Conservation (phyloP, 2,329 filamentous ascomycete species). For the Thermochaetoides dissita region DNA sequence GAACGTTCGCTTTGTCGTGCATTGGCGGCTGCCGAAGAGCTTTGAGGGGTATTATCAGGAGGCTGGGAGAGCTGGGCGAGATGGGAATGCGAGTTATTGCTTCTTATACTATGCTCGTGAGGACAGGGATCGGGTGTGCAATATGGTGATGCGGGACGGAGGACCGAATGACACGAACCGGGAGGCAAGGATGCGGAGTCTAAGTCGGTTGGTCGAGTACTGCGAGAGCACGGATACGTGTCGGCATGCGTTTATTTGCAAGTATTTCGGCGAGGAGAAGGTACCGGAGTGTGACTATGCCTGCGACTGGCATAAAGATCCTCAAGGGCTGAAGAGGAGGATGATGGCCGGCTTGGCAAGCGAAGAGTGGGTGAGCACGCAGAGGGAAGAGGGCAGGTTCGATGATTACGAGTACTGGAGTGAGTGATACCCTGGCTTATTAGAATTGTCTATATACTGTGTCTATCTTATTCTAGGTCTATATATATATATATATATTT, state of each 20-base stretch:
- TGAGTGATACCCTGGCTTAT: too few species aligned
- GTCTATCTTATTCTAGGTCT: too few species aligned
- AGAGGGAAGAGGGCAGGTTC: slow-evolving; percentile 44
- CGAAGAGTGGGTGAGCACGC: slow-evolving; percentile 51
- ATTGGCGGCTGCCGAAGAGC: slow-evolving; percentile 86
- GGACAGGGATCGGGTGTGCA: slow-evolving; percentile 62
- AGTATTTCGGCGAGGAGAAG: slow-evolving; percentile 59
- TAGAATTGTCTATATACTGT: too few species aligned
- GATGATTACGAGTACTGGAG: slow-evolving; percentile 35
- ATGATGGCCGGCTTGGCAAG: slow-evolving; percentile 42
- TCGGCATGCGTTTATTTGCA: slow-evolving; percentile 59
- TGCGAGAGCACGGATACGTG: slow-evolving; percentile 66
- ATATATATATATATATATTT: too few species aligned
- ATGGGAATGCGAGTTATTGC: slow-evolving; percentile 75
- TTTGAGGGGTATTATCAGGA: slow-evolving; percentile 97
- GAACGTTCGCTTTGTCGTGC: slow-evolving; percentile 84
- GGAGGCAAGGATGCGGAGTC: slow-evolving; percentile 44
- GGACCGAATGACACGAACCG: slow-evolving; percentile 18
- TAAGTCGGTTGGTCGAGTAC: slow-evolving; percentile 59
- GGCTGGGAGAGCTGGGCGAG: slow-evolving; percentile 77
- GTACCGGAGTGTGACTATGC: slow-evolving; percentile 54
- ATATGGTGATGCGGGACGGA: slow-evolving; percentile 36
- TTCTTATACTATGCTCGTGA: slow-evolving; percentile 85
- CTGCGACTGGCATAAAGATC: slow-evolving; percentile 66
- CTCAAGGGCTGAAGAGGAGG: slow-evolving; percentile 39